Percentiles rank a stretch among this genome's conserved stretches.
phyloP scores from a whole-genome alignment of 2,329 filamentous ascomycete species.

The Aquanectria penicillioides region DNA sequence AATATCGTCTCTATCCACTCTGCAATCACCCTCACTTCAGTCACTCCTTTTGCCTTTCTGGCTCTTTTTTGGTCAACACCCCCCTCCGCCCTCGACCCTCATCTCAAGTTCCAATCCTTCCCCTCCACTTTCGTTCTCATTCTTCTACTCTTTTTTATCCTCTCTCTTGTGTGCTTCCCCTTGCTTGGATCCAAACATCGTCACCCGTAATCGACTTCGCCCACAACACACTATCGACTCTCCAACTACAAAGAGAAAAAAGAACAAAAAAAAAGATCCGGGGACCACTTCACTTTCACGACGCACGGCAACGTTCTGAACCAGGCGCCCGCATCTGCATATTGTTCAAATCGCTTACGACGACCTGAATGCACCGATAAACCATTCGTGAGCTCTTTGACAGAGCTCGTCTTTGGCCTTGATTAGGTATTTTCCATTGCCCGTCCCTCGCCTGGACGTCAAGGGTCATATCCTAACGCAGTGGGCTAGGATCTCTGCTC shows the following conservation, averaged over 20 bases:
- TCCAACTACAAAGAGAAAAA: no score
- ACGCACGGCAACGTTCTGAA: no score
- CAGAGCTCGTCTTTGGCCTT: conserved; percentile 44
- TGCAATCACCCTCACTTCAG: conserved; percentile 52
- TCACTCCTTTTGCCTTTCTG: conserved; percentile 51
- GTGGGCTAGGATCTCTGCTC: conserved; percentile 31
- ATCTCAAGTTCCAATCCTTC: conserved; percentile 20
- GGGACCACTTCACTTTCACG: no score
- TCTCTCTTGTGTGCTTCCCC: conserved; percentile 1
- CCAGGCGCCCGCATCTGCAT: conserved; percentile 24
- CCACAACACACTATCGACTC: conserved; percentile 8
- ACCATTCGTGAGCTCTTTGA: conserved; percentile 46
- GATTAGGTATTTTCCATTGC: conserved; percentile 38
- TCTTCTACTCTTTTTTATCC: conserved; percentile 22
- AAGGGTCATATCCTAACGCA: conserved; percentile 34
- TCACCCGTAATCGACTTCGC: conserved; percentile 23
- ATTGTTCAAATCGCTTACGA: conserved; percentile 25
- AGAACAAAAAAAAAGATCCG: conserved; percentile 23
- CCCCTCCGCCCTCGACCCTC: conserved; percentile 30
- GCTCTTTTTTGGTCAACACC: conserved; percentile 35
- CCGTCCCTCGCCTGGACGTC: conserved; percentile 26
- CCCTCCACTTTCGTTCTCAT: conserved; percentile 21
- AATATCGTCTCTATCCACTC: conserved; percentile 52
- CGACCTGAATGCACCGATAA: conserved; percentile 51
- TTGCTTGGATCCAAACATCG: background rate